Base-by-base conservation (phyloP, 441 rosid genomes). In the Populus hybrid region DNA sequence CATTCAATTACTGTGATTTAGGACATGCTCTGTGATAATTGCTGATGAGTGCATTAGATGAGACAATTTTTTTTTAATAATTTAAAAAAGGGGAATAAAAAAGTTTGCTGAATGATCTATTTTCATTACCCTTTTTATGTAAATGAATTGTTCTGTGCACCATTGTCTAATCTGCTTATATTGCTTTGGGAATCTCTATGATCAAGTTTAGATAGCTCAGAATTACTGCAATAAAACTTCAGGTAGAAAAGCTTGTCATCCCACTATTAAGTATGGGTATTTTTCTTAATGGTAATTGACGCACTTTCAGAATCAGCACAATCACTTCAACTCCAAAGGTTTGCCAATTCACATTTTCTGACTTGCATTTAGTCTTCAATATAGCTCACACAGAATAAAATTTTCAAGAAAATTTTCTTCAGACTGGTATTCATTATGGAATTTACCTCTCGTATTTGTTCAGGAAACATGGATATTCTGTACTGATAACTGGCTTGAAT, bases 281-380 rank as follows among this genome's bases (percentile, higher is more conserved):
- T 20, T 20, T 70, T 70, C 57, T 16, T 10, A 3, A 70, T 3
- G 11, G 11, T 20, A 36, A 38, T 36, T 70, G 32, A 14, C 5
- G 18, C 53, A 46, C 53, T 46, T 46, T 46, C 53, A 12, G 53
- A 46, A 46, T 46, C 53, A 46, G 53, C 53, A 46, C 53, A 69
- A 36, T 18, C 23, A 69, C 38, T 6, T 67, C 23, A 68, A 36
- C 70, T 69, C 36, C 24, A 23, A 36, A 20, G 36, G 32, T 24
- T 70, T 21, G 21, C 46, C 28, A 16, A 40, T 64, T 75, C 78
- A 76, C 9, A 23, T 61, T 59, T 12, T 53, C 79, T 59, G 14
- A 23, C 20, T 57, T 57, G 23, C 30, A 38, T 36, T 50, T 65
- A 40, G 36, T 71, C 36, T 36, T 42, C 5, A 8, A 1, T 38